Conservation (phyloP, 2,329 filamentous ascomycete species). For the Fusarium veterinarium region DNA sequence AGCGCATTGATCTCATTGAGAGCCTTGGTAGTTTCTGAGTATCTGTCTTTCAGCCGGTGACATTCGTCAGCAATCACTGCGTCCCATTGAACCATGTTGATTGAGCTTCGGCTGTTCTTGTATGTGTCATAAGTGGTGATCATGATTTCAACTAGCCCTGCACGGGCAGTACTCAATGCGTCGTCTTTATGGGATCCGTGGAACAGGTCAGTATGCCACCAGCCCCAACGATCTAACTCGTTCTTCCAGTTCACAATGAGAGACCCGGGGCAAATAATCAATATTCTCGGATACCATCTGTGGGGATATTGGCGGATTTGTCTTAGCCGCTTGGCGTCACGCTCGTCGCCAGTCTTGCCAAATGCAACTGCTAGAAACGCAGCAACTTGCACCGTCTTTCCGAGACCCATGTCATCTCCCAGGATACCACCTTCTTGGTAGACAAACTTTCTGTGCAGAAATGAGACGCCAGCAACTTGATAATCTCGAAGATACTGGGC, state of each 20-base stretch:
- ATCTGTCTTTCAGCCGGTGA: constrained; percentile 85
- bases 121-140: constrained; percentile 96
- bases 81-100: constrained; percentile 93
- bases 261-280: constrained; percentile 90
- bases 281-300: constrained; percentile 79
- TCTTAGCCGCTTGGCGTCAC: constrained; percentile 87
- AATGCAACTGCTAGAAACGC: constrained; percentile 92
- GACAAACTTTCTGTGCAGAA: constrained; percentile 89
- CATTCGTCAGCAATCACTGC: constrained; percentile 95
- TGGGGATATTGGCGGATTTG: constrained; percentile 76
- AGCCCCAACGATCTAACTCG: constrained; percentile 91
- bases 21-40: constrained; percentile 81
- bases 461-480: constrained; percentile 85
- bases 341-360: constrained; percentile 90
- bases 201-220: constrained; percentile 89
- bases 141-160: constrained; percentile 87
- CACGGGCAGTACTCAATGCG: constrained; percentile 76
- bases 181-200: constrained; percentile 78
- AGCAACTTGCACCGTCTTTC: constrained; percentile 96
- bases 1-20: constrained; percentile 93
- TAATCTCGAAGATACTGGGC: constrained; percentile 94
- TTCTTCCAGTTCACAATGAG: constrained; percentile 92
- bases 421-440: constrained; percentile 91
- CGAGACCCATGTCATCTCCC: constrained; percentile 97
- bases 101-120: constrained; percentile 74